Percentiles rank a stretch among this genome's conserved stretches.
These are phyloP conservation scores for Aegilops umbellulata DNA, from an alignment of 176 grass and related monocot genomes.

Conservation along the genomic window DNA sequence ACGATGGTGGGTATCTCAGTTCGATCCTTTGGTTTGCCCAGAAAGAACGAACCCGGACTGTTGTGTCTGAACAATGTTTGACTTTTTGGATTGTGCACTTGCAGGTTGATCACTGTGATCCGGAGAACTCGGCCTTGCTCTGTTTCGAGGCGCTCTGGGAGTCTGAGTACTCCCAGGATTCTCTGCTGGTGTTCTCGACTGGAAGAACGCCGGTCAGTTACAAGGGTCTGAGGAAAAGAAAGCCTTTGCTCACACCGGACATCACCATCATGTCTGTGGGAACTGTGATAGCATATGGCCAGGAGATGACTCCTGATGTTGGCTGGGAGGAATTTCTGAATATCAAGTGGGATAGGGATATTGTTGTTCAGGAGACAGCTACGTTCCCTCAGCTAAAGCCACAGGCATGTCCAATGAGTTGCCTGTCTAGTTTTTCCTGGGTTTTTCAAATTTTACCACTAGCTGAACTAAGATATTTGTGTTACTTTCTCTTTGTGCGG, in stretches of 20 bases:
- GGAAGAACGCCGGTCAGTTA: constrained; percentile 78
- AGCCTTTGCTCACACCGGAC: constrained; percentile 81
- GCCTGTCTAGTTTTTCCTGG: background rate
- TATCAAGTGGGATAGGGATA: constrained; percentile 71
- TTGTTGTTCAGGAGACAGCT: constrained; percentile 76
- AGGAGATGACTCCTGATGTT: constrained; percentile 80
- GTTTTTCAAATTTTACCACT: background rate
- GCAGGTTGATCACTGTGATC: constrained; percentile 79
- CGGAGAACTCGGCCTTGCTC: constrained; percentile 68
- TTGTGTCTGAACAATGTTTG: background rate
- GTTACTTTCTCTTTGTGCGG: background rate
- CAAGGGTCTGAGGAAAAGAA: constrained; percentile 65
- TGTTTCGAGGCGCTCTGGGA: constrained; percentile 78
- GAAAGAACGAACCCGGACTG: background rate
- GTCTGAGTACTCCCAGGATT: constrained; percentile 66
- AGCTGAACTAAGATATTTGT: constrained; percentile 8
- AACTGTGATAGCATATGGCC: constrained; percentile 85
- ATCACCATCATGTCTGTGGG: constrained; percentile 96
- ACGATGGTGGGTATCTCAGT: constrained; percentile 48
- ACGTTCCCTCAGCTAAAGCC: constrained; percentile 65
- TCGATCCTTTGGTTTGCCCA: background rate
- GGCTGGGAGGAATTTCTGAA: constrained; percentile 65
- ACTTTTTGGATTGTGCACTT: background rate
- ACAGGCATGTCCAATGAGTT: constrained; percentile 50
- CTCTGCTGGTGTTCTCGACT: constrained; percentile 78